Evolutionary conservation across 495 filamentous ascomycete genomes (phyloP), one percentile per base, ranked within the genome.

Genomic region (Aspergillus leporis): DNA sequence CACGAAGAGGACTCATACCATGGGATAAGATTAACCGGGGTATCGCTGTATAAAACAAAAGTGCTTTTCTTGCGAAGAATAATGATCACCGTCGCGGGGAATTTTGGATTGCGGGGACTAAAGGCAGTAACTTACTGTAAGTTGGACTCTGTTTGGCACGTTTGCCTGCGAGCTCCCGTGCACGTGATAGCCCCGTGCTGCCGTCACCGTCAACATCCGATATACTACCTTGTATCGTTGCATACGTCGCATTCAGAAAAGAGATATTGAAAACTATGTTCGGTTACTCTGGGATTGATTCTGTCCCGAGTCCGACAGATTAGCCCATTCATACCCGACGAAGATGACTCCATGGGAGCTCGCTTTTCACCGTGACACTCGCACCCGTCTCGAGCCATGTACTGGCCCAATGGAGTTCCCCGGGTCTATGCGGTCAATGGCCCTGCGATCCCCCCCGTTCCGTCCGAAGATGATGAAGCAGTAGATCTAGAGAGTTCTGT

Each of bases 381-480:
- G 55, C 61, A 63, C 64, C 58, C 52, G 56, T 61, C 53, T 59
- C 58, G 67, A 84, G 82, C 83, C 82, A 97, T 97, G 93, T 97
- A 97, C 82, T 97, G 93, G 93, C 93, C 93, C 66, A 82, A 94
- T 76, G 92, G 91, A 72, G 90, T 92, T 61, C 92, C 93, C 59
- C 82, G 87, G 74, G 88, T 96, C 68, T 95, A 93, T 82, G 89
- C 90, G 72, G 88, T 88, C 74, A 87, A 83, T 74, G 78, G 81
- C 63, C 79, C 81, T 50, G 66, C 72, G 64, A 74, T 71, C 48
- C 64, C 74, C 14, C 59, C 67, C 53, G 64, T 71, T 23, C 65
- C 66, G 60, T 70, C 75, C 41, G 77, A 80, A 41, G 78, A 81
- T 18, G 48, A 60, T 16, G 54, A 25, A 10, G 38, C 36, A 28